Evolutionary conservation across 108 stramenopile genomes (phyloP).

Genomic region (Nitzschia sp.): DNA sequence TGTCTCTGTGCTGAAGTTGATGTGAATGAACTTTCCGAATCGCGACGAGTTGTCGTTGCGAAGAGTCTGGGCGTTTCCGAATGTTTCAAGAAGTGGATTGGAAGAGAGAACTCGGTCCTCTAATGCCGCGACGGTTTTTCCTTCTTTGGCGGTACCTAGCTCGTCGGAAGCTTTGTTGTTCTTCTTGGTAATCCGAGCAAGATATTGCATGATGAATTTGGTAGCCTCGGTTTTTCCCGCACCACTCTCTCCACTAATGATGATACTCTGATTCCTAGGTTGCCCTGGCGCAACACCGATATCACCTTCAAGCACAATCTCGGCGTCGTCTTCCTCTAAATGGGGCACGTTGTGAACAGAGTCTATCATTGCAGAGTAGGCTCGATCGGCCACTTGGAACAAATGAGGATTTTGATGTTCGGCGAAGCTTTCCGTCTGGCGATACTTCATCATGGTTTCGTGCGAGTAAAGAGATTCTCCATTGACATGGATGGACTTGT

Average conservation of each 20-base stretch:
- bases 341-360: constrained; percentile 48
- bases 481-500: constrained; percentile 61
- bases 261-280: constrained; percentile 74
- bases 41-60: constrained; percentile 92
- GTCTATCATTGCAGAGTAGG: constrained; percentile 67
- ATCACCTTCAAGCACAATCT: constrained; percentile 20
- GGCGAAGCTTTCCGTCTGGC: constrained; percentile 31
- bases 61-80: constrained; percentile 89
- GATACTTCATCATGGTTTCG: constrained; percentile 68
- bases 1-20: constrained; percentile 68
- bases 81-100: constrained; percentile 92
- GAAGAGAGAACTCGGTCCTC: constrained; percentile 88
- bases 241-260: constrained; percentile 90
- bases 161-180: constrained; percentile 3
- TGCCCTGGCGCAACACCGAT: constrained; percentile 19
- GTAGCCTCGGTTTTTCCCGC: constrained; percentile 96
- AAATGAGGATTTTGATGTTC: constrained; percentile 68
- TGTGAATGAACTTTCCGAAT: constrained; percentile 95
- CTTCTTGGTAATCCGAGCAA: constrained; percentile 79
- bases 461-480: constrained; percentile 75
- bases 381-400: constrained; percentile 87
- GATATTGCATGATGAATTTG: constrained; percentile 95
- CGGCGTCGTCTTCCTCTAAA: constrained; percentile 58
- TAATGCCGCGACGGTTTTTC: constrained; percentile 59
- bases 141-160: constrained; percentile 23